phyloP scores from a whole-genome alignment of 371 early-diverging fungal genomes.

The Mucor saturninus region DNA sequence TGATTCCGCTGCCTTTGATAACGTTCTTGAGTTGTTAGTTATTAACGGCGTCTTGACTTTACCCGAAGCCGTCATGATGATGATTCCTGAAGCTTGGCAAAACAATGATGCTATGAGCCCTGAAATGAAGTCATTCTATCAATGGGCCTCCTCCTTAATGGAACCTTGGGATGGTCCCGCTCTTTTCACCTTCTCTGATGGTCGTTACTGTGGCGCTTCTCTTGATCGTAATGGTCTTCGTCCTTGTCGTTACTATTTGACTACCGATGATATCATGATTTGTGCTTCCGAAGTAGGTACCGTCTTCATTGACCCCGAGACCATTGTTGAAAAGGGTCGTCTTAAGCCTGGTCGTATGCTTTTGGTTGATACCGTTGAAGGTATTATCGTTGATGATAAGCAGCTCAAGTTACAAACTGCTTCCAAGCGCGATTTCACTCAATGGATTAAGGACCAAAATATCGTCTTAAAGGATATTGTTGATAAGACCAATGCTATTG shows the following conservation, averaged over 20 bases:
- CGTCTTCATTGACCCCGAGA: constrained; percentile 80
- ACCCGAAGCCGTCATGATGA: constrained; percentile 96
- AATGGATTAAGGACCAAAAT: constrained; percentile 86
- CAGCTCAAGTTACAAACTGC: constrained; percentile 83
- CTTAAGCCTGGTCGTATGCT: constrained; percentile 96
- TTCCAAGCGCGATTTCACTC: constrained; percentile 70
- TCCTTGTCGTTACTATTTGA: constrained; percentile 95
- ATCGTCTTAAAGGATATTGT: constrained; percentile 72
- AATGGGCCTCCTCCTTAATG: constrained; percentile 96
- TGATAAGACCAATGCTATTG: constrained; percentile 23
- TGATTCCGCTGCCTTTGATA: constrained; percentile 96
- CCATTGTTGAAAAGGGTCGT: constrained; percentile 88
- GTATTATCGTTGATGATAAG: constrained; percentile 87
- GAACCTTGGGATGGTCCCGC: constrained; percentile 99
- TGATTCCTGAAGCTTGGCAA: constrained; percentile 98
- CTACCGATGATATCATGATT: constrained; percentile 92
- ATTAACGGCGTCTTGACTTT: constrained; percentile 89
- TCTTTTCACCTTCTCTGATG: constrained; percentile 94
- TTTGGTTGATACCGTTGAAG: constrained; percentile 94
- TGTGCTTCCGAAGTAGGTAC: constrained; percentile 97
- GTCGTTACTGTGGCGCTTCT: constrained; percentile 94
- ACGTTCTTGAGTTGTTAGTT: constrained; percentile 91
- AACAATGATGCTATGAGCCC: constrained; percentile 84
- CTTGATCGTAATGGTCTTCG: constrained; percentile 96
- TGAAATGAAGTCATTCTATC: constrained; percentile 90